A percentile compares a stretch with the other conserved stretches of the same genome.
Evolutionary conservation across 192 early-diverging fungal species (phyloP).

Genomic region (Pilaira anomala): DNA sequence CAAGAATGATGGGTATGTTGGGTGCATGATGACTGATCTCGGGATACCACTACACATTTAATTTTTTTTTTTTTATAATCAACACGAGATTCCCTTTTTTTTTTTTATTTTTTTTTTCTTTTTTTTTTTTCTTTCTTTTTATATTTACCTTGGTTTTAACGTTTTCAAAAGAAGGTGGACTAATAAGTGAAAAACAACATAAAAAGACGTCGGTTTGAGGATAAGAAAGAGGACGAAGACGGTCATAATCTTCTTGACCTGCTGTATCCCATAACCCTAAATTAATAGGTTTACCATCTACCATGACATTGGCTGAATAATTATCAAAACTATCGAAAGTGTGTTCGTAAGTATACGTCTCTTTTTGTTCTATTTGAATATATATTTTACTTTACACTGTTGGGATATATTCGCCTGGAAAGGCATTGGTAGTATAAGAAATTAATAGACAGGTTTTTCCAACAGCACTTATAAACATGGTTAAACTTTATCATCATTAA

Average conservation of each 20-base stretch:
- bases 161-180: slow-evolving; percentile 31
- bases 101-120: no score
- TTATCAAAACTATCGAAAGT: slow-evolving; percentile 74
- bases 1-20: slow-evolving; percentile 79
- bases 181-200: slow-evolving; percentile 29
- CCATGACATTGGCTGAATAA: slow-evolving; percentile 94
- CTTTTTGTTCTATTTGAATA: not conserved
- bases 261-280: slow-evolving; percentile 93
- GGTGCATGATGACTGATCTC: slow-evolving; percentile 89
- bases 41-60: slow-evolving; percentile 87
- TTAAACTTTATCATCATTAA: no score
- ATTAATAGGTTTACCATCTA: slow-evolving; percentile 91
- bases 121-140: no score
- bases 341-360: no score
- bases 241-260: slow-evolving; percentile 93
- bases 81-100: not conserved
- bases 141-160: slow-evolving; percentile 29
- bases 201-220: slow-evolving; percentile 66
- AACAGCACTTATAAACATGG: slow-evolving; percentile 68
- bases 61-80: slow-evolving; percentile 64
- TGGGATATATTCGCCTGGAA: slow-evolving; percentile 99
- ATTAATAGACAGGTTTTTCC: slow-evolving; percentile 97
- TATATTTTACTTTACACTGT: slow-evolving; percentile 75
- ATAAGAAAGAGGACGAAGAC: slow-evolving; percentile 86
- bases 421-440: slow-evolving; percentile 98